phyloP scores from a whole-genome alignment of 225 moss, liverwort and hornwort genomes.

The Thuidium tamariscinum region DNA sequence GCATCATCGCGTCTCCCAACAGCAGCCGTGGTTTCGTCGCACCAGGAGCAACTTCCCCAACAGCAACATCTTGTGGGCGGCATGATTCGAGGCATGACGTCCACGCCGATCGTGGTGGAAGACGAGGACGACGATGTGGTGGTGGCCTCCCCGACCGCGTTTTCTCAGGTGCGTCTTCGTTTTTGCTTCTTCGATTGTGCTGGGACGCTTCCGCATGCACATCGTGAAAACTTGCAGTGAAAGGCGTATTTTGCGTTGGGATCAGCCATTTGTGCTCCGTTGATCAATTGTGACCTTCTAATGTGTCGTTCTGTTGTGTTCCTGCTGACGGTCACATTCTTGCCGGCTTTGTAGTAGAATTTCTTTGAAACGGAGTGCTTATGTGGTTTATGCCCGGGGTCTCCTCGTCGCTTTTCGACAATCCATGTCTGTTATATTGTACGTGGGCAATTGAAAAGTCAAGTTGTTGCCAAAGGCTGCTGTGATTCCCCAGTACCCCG shows the following conservation, averaged over 20 bases:
- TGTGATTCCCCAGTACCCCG: neutral
- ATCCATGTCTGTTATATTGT: neutral
- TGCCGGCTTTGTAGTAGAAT: neutral
- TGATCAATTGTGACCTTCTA: neutral
- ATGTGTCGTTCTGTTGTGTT: neutral
- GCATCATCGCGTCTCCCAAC: neutral
- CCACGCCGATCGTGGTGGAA: conserved; percentile 31
- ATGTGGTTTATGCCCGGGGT: neutral
- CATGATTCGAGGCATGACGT: conserved; percentile 15
- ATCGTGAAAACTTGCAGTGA: neutral
- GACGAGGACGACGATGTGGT: conserved; percentile 56
- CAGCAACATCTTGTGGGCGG: neutral
- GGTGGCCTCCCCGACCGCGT: conserved; percentile 37
- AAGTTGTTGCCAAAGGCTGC: neutral
- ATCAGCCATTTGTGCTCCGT: neutral
- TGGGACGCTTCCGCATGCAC: neutral
- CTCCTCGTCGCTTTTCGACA: neutral
- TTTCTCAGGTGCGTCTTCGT: conserved; percentile 27
- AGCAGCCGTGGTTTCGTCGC: neutral
- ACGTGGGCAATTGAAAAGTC: neutral
- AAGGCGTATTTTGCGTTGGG: neutral
- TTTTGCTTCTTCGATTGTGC: neutral
- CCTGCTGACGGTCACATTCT: neutral
- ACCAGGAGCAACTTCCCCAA: neutral
- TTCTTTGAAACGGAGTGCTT: neutral